A percentile compares a stretch with the other conserved stretches of the same genome.
These are phyloP conservation scores for Spatholobus suberectus DNA, from an alignment of 306 rosid species.

Conservation along the genomic window DNA sequence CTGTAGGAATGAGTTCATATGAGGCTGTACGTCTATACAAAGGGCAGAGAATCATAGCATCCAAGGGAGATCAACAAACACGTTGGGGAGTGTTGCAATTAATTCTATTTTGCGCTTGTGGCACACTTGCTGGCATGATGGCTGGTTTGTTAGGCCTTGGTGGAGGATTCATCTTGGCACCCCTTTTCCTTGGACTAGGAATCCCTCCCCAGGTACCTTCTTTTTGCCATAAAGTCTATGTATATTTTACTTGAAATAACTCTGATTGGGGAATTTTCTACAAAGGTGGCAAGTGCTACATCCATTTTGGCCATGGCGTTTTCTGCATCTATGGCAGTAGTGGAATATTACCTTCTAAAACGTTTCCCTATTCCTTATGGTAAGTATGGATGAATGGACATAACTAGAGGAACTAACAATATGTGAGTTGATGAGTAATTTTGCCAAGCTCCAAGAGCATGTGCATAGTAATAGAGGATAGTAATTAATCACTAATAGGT, in stretches of 20 bases:
- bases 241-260: background rate
- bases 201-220: slow-evolving; percentile 75
- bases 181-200: slow-evolving; percentile 79
- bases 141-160: slow-evolving; percentile 88
- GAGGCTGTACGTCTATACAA: slow-evolving; percentile 52
- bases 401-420: background rate
- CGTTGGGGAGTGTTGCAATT: slow-evolving; percentile 58
- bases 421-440: background rate
- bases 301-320: slow-evolving; percentile 78
- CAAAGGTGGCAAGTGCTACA: slow-evolving; percentile 81
- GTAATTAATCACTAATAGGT: too few relatives aligned
- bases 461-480: background rate
- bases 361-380: slow-evolving; percentile 79
- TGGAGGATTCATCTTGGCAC: slow-evolving; percentile 83
- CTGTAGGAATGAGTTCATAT: slow-evolving; percentile 38
- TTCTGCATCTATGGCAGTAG: slow-evolving; percentile 83
- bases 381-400: slow-evolving; percentile 34
- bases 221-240: background rate
- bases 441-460: background rate
- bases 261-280: background rate
- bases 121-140: slow-evolving; percentile 65
- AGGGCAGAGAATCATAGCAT: slow-evolving; percentile 61
- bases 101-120: slow-evolving; percentile 53
- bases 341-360: slow-evolving; percentile 73
- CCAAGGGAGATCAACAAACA: slow-evolving; percentile 64